Base-by-base conservation (phyloP, 768 basidiomycete genomes). In the Gloeophyllum trabeum region DNA sequence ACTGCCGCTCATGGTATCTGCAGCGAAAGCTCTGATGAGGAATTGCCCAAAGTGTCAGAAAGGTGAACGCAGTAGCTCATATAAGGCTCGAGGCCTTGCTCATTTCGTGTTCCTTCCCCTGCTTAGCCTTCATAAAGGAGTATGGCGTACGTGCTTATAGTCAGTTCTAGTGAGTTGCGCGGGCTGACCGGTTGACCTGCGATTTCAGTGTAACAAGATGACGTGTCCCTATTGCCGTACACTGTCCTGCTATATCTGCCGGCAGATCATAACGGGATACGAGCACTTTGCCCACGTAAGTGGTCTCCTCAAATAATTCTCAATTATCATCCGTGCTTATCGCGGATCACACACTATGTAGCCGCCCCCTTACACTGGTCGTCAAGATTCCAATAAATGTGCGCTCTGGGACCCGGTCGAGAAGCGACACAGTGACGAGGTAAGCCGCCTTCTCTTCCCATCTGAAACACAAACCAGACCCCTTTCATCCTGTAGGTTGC, bases 151-250 rank as follows among this genome's bases (percentile, higher is more conserved):
- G 76, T n/a, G n/a, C n/a, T n/a, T n/a, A n/a, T n/a, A n/a, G n/a
- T 65, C 1, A 16, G 28, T 26, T 37, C 35, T 21, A 19, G 36
- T n/a, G n/a, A n/a, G n/a, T n/a, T n/a, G n/a, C n/a, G n/a, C n/a
- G n/a, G n/a, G n/a, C n/a, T n/a, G n/a, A 40, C 14, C 28, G 22
- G 28, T 16, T 4, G 14, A 6, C 7, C n/a, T 19, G n/a, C 32
- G 20, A n/a, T 43, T 41, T 39, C 32, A 88, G 81, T 94, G 92
- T 63, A 94, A 94, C 72, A 94, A 94, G 58, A 93, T 96, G 80
- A 71, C 66, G 1, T 89, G 87, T 51, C 74, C 79, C 1, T 61
- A 79, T 45, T 94, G 92, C 53, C 47, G 36, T 1, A 78, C 86
- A 0, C 25, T 85, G 30, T 89, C 82, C 0, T 96, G 92, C 59